phyloP scores from a whole-genome alignment of 2,329 filamentous ascomycete species.

The Calonectria hongkongensis region DNA sequence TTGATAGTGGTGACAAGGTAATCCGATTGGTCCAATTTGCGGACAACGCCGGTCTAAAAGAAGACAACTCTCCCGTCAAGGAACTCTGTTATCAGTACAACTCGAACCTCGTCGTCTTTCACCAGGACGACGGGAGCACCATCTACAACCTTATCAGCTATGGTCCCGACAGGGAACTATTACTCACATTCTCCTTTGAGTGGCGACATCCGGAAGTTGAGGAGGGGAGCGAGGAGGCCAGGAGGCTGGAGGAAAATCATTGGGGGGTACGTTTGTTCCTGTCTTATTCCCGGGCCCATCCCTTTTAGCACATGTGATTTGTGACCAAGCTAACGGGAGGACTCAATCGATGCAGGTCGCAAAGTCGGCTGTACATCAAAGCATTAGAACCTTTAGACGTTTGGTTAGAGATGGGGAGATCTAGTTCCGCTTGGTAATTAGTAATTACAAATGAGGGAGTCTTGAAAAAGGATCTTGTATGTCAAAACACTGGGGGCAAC shows the following conservation, averaged over 20 bases:
- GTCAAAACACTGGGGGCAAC: background rate
- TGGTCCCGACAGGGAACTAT: slow-evolving; percentile 54
- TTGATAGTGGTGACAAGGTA: slow-evolving; percentile 46
- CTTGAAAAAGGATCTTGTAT: background rate
- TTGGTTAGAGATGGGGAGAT: slow-evolving; percentile 40
- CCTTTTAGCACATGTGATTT: slow-evolving; percentile 1
- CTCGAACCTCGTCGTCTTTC: slow-evolving; percentile 59
- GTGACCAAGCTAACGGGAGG: background rate
- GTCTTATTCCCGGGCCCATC: background rate
- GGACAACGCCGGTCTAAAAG: slow-evolving; percentile 29
- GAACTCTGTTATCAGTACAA: slow-evolving; percentile 58
- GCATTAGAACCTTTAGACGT: slow-evolving; percentile 43
- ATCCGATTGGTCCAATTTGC: slow-evolving; percentile 57
- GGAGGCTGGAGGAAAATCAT: slow-evolving; percentile 51
- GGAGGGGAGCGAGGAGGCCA: slow-evolving; percentile 53
- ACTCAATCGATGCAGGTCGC: slow-evolving; percentile 36
- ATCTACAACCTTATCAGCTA: slow-evolving; percentile 59
- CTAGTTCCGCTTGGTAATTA: background rate
- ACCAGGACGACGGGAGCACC: slow-evolving; percentile 60
- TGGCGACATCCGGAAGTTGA: slow-evolving; percentile 58
- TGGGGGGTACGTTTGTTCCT: slow-evolving; percentile 37
- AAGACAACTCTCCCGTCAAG: slow-evolving; percentile 43
- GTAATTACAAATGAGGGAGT: slow-evolving; percentile 3
- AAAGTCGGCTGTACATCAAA: slow-evolving; percentile 43
- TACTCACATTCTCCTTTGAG: slow-evolving; percentile 61